Conservation (phyloP, 169 alveolate genomes). For the Eimeria acervulina region DNA sequence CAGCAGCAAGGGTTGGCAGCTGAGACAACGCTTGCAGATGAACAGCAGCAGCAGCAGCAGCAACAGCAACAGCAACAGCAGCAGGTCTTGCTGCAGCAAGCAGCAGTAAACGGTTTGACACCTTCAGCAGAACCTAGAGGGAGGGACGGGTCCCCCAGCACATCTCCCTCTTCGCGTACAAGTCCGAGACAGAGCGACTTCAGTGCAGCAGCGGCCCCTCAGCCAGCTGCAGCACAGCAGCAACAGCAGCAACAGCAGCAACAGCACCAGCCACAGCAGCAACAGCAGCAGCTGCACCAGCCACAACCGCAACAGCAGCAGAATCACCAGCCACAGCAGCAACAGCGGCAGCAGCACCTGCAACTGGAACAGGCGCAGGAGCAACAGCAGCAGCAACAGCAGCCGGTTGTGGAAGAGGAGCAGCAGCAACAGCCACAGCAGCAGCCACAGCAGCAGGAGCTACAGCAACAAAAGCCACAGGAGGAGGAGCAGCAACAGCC, state of each 20-base stretch:
- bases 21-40: background rate
- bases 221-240: constrained; percentile 36
- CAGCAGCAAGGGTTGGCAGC: constrained; percentile 44
- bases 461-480: background rate
- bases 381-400: constrained; percentile 4
- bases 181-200: background rate
- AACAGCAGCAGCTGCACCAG: background rate
- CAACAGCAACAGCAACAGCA: constrained; percentile 24
- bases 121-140: background rate
- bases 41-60: constrained; percentile 35
- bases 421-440: constrained; percentile 12
- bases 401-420: background rate
- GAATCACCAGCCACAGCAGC: background rate
- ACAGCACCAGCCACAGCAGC: constrained; percentile 18
- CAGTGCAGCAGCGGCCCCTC: constrained; percentile 4
- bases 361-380: background rate
- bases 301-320: background rate
- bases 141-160: background rate
- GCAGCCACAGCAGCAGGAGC: constrained; percentile 5
- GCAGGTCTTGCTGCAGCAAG: constrained; percentile 6
- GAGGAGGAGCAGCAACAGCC: background rate
- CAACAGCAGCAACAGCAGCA: constrained; percentile 11
- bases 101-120: constrained; percentile 11
- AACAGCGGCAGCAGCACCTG: background rate
- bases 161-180: background rate